phyloP scores from a whole-genome alignment of 2,329 filamentous ascomycete species.

The Hyphodiscus sp. region DNA sequence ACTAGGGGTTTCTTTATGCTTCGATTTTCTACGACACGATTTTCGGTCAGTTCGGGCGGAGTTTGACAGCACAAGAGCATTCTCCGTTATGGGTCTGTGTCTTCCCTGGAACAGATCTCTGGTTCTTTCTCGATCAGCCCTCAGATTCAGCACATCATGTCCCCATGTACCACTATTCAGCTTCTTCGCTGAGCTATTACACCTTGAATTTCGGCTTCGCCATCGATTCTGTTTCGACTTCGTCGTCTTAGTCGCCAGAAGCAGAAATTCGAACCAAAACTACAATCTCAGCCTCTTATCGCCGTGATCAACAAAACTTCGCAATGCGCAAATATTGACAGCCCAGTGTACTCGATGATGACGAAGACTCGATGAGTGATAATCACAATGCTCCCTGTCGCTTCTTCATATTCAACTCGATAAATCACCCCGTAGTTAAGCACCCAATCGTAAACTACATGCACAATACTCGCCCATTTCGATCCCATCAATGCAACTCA shows the following conservation, averaged over 20 bases:
- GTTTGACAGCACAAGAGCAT: conserved; percentile 21
- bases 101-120: conserved; percentile 28
- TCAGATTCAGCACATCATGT: conserved; percentile 30
- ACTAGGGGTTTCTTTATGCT: conserved; percentile 30
- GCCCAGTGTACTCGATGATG: background rate
- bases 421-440: background rate
- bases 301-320: conserved; percentile 4
- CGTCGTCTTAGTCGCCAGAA: conserved; percentile 3
- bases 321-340: conserved; percentile 1
- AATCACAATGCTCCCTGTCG: background rate
- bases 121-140: conserved; percentile 28
- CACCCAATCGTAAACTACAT: background rate
- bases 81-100: conserved; percentile 24
- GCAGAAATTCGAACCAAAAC: conserved; percentile 3
- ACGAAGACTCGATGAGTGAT: background rate
- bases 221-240: conserved; percentile 3
- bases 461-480: background rate
- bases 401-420: background rate
- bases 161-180: conserved; percentile 33
- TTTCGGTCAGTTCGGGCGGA: conserved; percentile 25
- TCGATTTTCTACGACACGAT: conserved; percentile 28
- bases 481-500: background rate
- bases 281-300: background rate
- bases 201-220: conserved; percentile 7
- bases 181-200: conserved; percentile 27